A percentile compares a stretch with the other conserved stretches of the same genome.
These are phyloP conservation scores for Penicillium steckii DNA, from an alignment of 495 filamentous ascomycete genomes.

Conservation along the genomic window DNA sequence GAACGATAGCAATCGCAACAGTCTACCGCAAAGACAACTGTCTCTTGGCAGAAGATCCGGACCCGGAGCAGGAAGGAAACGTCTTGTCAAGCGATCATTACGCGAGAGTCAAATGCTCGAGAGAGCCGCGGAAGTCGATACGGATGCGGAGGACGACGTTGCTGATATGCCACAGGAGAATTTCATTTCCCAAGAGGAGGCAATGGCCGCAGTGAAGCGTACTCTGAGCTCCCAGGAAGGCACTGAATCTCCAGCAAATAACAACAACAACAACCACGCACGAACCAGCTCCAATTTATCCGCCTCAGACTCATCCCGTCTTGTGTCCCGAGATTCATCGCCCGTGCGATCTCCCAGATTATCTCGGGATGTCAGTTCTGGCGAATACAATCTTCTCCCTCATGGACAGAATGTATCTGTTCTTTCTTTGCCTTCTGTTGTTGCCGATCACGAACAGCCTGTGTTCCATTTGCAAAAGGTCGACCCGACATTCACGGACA, in stretches of 20 bases:
- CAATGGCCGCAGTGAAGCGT: slow-evolving; percentile 17
- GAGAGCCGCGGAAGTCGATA: slow-evolving; percentile 2
- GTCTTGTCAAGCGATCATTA: slow-evolving; percentile 11
- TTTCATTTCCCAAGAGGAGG: slow-evolving; percentile 21
- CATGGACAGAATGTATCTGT: slow-evolving; percentile 15
- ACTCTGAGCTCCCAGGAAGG: slow-evolving; percentile 15
- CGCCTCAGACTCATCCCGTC: slow-evolving; percentile 6
- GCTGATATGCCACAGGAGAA: slow-evolving; percentile 12
- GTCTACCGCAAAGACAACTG: slow-evolving; percentile 11
- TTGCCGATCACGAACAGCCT: slow-evolving; percentile 12
- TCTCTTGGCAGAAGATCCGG: slow-evolving; percentile 27
- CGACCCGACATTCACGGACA: slow-evolving; percentile 67
- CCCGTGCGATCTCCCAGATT: slow-evolving; percentile 2
- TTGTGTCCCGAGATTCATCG: slow-evolving; percentile 14
- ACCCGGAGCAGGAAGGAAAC: slow-evolving; percentile 24
- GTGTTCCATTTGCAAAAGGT: slow-evolving; percentile 59
- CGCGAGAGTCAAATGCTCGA: slow-evolving; percentile 14
- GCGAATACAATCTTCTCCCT: neutral
- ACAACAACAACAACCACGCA: slow-evolving; percentile 1
- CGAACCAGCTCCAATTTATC: slow-evolving; percentile 7
- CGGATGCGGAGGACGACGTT: slow-evolving; percentile 9
- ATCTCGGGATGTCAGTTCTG: neutral
- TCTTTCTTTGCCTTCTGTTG: slow-evolving; percentile 17
- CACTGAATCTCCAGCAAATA: neutral
- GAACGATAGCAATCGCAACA: slow-evolving; percentile 4